Evolutionary conservation across 2,329 filamentous ascomycete genomes (phyloP).

Genomic region (Blastomyces silverae): DNA sequence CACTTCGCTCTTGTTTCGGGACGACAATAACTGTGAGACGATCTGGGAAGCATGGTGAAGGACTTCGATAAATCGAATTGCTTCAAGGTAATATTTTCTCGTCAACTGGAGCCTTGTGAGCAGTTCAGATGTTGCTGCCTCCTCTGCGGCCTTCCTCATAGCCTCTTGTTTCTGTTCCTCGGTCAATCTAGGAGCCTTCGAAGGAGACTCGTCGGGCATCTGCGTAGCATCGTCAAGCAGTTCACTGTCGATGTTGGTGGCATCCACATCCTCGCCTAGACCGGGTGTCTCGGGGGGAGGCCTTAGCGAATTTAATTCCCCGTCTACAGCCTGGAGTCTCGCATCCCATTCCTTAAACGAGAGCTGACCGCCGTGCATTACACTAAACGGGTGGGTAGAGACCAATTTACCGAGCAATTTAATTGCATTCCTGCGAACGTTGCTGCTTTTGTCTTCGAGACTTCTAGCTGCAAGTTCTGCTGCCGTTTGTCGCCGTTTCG

Average conservation of each 20-base stretch:
- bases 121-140: conserved; percentile 80
- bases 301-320: conserved; percentile 71
- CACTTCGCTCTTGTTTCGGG: conserved; percentile 95
- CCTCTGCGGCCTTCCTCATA: conserved; percentile 72
- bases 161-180: conserved; percentile 70
- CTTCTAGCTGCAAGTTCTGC: conserved; percentile 83
- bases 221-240: conserved; percentile 86
- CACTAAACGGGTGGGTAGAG: conserved; percentile 87
- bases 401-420: conserved; percentile 83
- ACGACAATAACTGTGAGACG: conserved; percentile 81
- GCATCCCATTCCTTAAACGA: conserved; percentile 78
- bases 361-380: conserved; percentile 82
- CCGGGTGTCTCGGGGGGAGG: conserved; percentile 68
- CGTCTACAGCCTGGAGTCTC: conserved; percentile 73
- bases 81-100: conserved; percentile 86
- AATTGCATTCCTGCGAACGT: conserved; percentile 90
- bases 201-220: conserved; percentile 57
- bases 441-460: conserved; percentile 95
- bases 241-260: conserved; percentile 65
- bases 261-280: conserved; percentile 57
- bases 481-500: conserved; percentile 79
- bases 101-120: conserved; percentile 83
- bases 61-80: conserved; percentile 86
- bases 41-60: conserved; percentile 73
- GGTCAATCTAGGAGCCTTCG: conserved; percentile 62